These are phyloP conservation scores for Poa pratensis DNA, from an alignment of 176 grass and related monocot genomes.

Conservation along the genomic window DNA sequence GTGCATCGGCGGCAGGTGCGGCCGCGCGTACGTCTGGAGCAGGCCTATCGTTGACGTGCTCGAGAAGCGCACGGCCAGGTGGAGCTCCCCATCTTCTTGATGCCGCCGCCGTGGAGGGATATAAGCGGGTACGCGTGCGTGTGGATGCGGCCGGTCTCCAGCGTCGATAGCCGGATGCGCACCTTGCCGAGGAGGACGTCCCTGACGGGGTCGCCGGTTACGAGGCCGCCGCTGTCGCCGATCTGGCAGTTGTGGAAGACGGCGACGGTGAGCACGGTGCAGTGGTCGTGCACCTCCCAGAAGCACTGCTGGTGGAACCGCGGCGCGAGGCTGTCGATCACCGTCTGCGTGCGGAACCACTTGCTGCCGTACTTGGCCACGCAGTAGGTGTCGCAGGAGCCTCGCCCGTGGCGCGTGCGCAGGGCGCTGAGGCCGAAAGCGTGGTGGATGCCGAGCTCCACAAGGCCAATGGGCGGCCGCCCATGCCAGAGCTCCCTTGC, in stretches of 20 bases:
- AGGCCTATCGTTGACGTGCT: conserved; percentile 57
- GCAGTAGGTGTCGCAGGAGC: conserved; percentile 77
- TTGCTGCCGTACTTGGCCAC: conserved; percentile 86
- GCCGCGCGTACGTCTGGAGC: conserved; percentile 54
- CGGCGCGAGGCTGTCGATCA: conserved; percentile 71
- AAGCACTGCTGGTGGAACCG: conserved; percentile 78
- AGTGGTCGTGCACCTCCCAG: conserved; percentile 83
- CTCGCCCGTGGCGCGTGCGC: conserved; percentile 62
- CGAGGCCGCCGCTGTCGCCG: conserved; percentile 60
- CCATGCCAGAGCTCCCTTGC: conserved; percentile 56
- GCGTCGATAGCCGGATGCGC: conserved; percentile 79
- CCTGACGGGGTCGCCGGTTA: conserved; percentile 51
- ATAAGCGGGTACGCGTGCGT: conserved; percentile 77
- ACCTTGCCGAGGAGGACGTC: conserved; percentile 83
- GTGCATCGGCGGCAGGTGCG: conserved; percentile 71
- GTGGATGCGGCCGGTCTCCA: conserved; percentile 76
- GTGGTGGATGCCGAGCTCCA: conserved; percentile 77
- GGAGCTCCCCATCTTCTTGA: conserved; percentile 76
- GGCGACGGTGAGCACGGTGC: conserved; percentile 79
- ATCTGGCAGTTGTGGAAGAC: conserved; percentile 87
- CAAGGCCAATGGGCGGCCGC: conserved; percentile 55
- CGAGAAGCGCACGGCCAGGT: conserved; percentile 71
- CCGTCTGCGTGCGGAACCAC: conserved; percentile 79
- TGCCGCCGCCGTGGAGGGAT: conserved; percentile 60
- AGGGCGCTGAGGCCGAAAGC: conserved; percentile 57